Base-by-base conservation (phyloP, 345 rosid species). In the Acer saccharum region DNA sequence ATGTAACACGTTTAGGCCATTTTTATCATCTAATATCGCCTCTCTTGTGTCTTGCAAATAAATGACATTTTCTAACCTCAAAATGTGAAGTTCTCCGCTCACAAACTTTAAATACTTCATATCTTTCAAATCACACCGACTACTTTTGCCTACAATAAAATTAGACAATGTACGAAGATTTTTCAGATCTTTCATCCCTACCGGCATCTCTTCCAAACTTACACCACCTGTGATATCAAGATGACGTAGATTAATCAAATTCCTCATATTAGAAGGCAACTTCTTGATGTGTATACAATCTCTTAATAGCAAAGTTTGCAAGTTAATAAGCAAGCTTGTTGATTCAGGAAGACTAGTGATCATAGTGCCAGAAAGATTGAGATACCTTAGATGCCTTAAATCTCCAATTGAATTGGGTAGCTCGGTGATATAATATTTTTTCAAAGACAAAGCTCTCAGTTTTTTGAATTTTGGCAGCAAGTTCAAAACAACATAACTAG, bases 171-270 rank as follows among this genome's bases (percentile, higher is more conserved):
- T 57, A 1, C 3, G 75, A 14, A 72, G 75, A 11, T 11, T 9
- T 12, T 18, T 39, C 65, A 55, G 21, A 0, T 60, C 12, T 32
- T 23, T 73, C n/a, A 61, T 43, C 16, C 67, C 67, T 3, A 12
- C 2, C 0, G 76, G 67, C 76, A 73, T 60, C 14, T 60, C 67
- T 10, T 11, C 21, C 1, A 73, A 60, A 60, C n/a, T 39, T 13
- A 10, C 65, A 54, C 65, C 65, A 54, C 65, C 50, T 0, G 2
- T 10, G 0, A 72, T 32, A 20, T 72, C 75, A 35, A 72, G 75
- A 72, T 72, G 75, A 10, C 27, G 29, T n/a, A 72, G 11, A 57
- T 57, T 57, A 25, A 72, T 20, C 65, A 72, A 57, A 2, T 58
- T 72, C 18, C 3, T 29, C 61, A 71, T 10, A 9, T 52, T 10